A percentile compares a stretch with the other conserved stretches of the same genome.
Conservation (phyloP, 495 filamentous ascomycete species). For the Tuber borchii region DNA sequence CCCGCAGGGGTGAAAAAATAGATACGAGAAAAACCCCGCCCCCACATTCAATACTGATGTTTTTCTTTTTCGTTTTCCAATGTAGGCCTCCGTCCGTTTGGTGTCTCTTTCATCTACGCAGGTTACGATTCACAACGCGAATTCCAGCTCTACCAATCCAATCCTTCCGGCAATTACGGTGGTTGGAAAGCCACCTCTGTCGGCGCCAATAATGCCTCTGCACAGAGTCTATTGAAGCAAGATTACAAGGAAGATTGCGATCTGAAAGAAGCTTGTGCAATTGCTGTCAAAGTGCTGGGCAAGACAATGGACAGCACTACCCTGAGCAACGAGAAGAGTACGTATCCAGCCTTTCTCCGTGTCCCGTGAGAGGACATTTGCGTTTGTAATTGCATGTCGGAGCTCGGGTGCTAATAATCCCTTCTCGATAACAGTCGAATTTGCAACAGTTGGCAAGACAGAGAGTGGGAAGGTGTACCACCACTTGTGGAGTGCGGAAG, state of each 20-base stretch:
- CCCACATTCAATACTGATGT: slow-evolving; percentile 18
- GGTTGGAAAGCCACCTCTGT: slow-evolving; percentile 99
- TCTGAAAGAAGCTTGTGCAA: slow-evolving; percentile 89
- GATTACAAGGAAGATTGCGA: slow-evolving; percentile 98
- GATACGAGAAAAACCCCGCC: slow-evolving; percentile 11
- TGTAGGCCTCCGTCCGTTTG: slow-evolving; percentile 82
- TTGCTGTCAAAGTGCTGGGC: slow-evolving; percentile 97
- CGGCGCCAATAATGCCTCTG: slow-evolving; percentile 95
- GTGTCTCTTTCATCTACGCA: slow-evolving; percentile 99
- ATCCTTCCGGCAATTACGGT: slow-evolving; percentile 98
- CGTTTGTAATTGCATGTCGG: background rate
- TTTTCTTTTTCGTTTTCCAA: slow-evolving; percentile 9
- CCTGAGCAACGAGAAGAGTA: slow-evolving; percentile 97
- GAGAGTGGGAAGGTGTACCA: slow-evolving; percentile 94
- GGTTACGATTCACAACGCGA: slow-evolving; percentile 90
- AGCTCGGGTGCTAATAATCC: slow-evolving; percentile 24
- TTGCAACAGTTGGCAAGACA: slow-evolving; percentile 95
- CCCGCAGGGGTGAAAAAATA: slow-evolving; percentile 19
- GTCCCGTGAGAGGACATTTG: slow-evolving; percentile 1
- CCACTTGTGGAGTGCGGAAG: slow-evolving; percentile 92
- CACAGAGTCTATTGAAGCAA: slow-evolving; percentile 95
- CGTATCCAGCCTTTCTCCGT: slow-evolving; percentile 37
- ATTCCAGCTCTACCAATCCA: slow-evolving; percentile 99
- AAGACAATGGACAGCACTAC: slow-evolving; percentile 99
- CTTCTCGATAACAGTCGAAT: slow-evolving; percentile 65